A percentile compares a stretch with the other conserved stretches of the same genome.
Conservation (phyloP, 2,329 filamentous ascomycete species). For the Podosphaera fusca region DNA sequence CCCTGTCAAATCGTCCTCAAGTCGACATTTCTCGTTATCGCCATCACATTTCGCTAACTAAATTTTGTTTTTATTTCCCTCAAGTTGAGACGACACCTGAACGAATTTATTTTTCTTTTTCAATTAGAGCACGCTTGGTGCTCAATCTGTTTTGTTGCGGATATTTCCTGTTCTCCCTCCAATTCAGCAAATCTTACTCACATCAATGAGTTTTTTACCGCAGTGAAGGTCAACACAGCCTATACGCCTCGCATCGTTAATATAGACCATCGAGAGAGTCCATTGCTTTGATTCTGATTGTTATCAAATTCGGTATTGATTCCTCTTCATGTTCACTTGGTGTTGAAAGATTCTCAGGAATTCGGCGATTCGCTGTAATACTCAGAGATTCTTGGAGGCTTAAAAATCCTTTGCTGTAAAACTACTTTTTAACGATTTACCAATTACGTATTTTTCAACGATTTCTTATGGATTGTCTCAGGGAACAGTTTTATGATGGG, state of each 20-base stretch:
- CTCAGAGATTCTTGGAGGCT: not conserved
- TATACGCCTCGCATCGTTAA: not conserved
- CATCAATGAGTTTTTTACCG: not conserved
- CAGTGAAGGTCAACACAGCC: not conserved
- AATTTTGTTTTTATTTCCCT: not conserved
- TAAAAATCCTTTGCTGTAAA: not conserved
- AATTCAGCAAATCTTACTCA: not conserved
- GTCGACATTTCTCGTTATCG: not conserved
- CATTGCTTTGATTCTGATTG: not conserved
- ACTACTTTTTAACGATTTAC: not conserved
- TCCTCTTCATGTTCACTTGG: not conserved
- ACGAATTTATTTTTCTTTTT: not conserved
- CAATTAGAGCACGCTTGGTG: not conserved
- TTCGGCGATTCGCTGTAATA: not conserved
- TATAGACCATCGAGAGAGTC: not conserved
- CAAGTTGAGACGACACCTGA: not conserved
- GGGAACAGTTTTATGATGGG: slow-evolving; percentile 56
- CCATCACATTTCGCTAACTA: not conserved
- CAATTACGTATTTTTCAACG: slow-evolving; percentile 4
- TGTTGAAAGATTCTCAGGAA: not conserved
- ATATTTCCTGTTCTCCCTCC: not conserved
- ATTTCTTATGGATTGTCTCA: slow-evolving; percentile 55
- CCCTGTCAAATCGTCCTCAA: not conserved
- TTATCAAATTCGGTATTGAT: not conserved
- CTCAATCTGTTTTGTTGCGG: not conserved